A percentile compares a stretch with the other conserved stretches of the same genome.
Conservation (phyloP, 495 filamentous ascomycete genomes). For the Hypoxylon perforatum region DNA sequence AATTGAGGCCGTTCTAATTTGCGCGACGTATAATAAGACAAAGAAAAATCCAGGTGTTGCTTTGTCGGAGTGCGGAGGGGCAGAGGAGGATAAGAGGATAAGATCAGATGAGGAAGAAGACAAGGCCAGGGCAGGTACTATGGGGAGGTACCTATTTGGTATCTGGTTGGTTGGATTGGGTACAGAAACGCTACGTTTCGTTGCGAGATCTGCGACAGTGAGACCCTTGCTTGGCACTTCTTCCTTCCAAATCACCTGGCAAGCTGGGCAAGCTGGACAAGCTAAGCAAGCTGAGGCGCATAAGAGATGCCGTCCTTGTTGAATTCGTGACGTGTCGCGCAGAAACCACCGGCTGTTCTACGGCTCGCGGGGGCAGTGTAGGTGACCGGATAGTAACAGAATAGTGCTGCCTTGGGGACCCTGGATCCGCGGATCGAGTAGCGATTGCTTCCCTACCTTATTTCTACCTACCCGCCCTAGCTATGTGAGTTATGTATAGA, state of each 20-base stretch:
- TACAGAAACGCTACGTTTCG: slow-evolving; percentile 33
- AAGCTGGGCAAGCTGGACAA: background rate
- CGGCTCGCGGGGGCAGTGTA: slow-evolving; percentile 35
- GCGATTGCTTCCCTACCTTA: slow-evolving; percentile 7
- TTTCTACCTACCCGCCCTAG: slow-evolving; percentile 7
- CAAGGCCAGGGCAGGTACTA: slow-evolving; percentile 13
- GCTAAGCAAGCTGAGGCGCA: slow-evolving; percentile 17
- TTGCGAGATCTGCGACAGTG: slow-evolving; percentile 38
- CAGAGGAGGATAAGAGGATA: too few species aligned
- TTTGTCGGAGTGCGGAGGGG: slow-evolving; percentile 5
- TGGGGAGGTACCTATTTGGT: slow-evolving; percentile 2
- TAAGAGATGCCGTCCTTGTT: slow-evolving; percentile 14
- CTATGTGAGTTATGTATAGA: slow-evolving; percentile 4
- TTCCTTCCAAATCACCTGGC: slow-evolving; percentile 11
- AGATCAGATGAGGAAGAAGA: slow-evolving; percentile 15
- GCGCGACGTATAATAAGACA: background rate
- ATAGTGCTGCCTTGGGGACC: slow-evolving; percentile 18
- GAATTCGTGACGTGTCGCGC: slow-evolving; percentile 40
- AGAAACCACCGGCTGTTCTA: slow-evolving; percentile 25
- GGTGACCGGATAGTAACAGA: slow-evolving; percentile 16
- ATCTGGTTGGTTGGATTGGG: slow-evolving; percentile 14
- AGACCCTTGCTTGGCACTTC: slow-evolving; percentile 36
- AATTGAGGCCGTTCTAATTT: background rate
- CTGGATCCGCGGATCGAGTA: background rate
- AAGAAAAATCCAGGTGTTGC: background rate